Conservation (phyloP, 495 filamentous ascomycete species). For the Annulohypoxylon nitens region DNA sequence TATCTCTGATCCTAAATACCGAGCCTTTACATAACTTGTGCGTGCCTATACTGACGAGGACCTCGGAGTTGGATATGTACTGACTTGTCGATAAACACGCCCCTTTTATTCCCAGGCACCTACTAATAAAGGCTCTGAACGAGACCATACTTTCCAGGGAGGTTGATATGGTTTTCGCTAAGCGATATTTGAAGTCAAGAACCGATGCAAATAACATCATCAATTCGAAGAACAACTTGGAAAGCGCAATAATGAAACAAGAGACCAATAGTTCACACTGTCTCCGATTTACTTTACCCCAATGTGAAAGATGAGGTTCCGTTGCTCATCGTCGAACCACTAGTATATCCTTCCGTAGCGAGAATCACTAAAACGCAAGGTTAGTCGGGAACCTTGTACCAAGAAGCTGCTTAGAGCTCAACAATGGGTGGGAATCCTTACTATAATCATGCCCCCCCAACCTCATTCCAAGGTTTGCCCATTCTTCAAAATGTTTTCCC, state of each 20-base stretch:
- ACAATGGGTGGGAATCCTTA: slow-evolving; percentile 22
- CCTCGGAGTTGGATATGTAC: no score
- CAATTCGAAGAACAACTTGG: not conserved
- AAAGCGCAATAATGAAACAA: not conserved
- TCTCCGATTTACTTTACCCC: slow-evolving; percentile 20
- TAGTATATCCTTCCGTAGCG: slow-evolving; percentile 69
- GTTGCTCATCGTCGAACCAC: slow-evolving; percentile 41
- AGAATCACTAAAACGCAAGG: slow-evolving; percentile 59
- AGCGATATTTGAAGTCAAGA: not conserved
- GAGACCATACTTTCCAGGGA: no score
- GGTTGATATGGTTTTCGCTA: not conserved
- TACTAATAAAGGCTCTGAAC: no score
- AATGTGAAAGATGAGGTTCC: slow-evolving; percentile 42
- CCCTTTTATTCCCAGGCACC: no score
- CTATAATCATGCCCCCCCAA: slow-evolving; percentile 67
- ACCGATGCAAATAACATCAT: not conserved
- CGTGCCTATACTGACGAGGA: no score
- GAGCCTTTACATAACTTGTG: no score
- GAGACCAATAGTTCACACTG: not conserved
- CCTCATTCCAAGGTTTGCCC: slow-evolving; percentile 62
- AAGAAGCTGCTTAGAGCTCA: not conserved
- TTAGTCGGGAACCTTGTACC: slow-evolving; percentile 10
- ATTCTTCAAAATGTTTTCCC: slow-evolving; percentile 70
- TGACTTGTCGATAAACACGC: no score
- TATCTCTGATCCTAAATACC: no score